phyloP scores from a whole-genome alignment of 208 protist genomes.

The Phytomonas serpens region DNA sequence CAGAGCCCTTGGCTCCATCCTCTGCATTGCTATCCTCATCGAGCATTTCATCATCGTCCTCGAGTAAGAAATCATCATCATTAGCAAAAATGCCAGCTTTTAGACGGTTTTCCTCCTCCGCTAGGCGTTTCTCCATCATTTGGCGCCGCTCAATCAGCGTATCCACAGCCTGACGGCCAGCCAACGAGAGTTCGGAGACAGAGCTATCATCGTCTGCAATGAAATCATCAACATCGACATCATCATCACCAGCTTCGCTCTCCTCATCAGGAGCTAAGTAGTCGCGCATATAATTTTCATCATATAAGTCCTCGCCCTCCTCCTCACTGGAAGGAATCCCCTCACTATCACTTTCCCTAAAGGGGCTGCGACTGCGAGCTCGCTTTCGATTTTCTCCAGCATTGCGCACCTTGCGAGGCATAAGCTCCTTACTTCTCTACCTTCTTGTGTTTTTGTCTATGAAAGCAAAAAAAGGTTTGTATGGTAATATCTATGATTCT shows the following conservation, averaged over 20 bases:
- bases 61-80: constrained; percentile 23
- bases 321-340: constrained; percentile 24
- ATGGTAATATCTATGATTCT: not conserved
- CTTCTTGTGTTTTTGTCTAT: constrained; percentile 7
- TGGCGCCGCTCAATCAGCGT: constrained; percentile 65
- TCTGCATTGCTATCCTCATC: constrained; percentile 17
- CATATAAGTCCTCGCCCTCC: constrained; percentile 86
- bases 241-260: constrained; percentile 42
- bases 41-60: constrained; percentile 20
- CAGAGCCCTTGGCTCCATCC: constrained; percentile 8
- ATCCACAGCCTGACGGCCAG: constrained; percentile 60
- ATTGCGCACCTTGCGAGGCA: not conserved
- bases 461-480: not conserved
- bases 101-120: constrained; percentile 46
- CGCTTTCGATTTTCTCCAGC: not conserved
- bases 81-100: constrained; percentile 79
- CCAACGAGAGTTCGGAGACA: constrained; percentile 71
- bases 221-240: constrained; percentile 34
- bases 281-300: constrained; percentile 84
- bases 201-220: constrained; percentile 64
- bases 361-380: not conserved
- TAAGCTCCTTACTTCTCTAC: not conserved
- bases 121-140: constrained; percentile 44
- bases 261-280: constrained; percentile 80
- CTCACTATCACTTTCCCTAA: constrained; percentile 9